Evolutionary conservation across 495 filamentous ascomycete species (phyloP), one percentile per base, ranked within the genome.

Genomic region (Penicillium canescens): DNA sequence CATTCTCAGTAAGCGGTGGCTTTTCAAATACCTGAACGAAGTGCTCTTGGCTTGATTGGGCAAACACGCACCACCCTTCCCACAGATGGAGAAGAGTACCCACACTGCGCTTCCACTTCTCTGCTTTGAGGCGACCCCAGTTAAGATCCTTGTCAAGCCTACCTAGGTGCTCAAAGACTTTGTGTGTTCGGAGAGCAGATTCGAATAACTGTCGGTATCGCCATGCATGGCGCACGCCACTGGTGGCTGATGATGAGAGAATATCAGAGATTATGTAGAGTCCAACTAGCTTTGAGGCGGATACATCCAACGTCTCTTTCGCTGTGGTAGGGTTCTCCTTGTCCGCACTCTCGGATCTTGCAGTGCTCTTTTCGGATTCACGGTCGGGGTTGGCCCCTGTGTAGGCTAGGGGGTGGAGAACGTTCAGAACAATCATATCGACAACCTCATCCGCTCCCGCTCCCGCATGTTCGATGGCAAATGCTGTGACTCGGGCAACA

Each of bases 21-120:
- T 88, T 86, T 36, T 86, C 81, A 55, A 98, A 97, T 7, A 82
- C 81, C 42, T 80, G 65, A 36, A 79, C 79, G 57, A 98, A 92
- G 46, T 83, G 74, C 55, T 89, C 86, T 53, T 92, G 88, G 31
- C 82, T 85, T 18, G 84, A 80, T 38, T 87, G 81, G 2, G 87
- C 84, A 61, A 98, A 98, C 8, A 92, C 87, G 60, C 86, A 89
- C 89, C 89, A 93, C 1, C 85, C 86, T 71, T 96, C 91, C 94
- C 94, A 98, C 40, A 92, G 66, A 14, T 80, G 78, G 8, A 98
- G 66, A 13, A 97, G 79, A 18, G 70, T 67, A 1, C 82, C 82
- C 6, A 98, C 83, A 53, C 86, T 90, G 16, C 91, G 80, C 67
- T 91, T 91, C 87, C 91, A 98, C 66, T 96, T 96, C 59, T 96